phyloP scores from a whole-genome alignment of 805 yeast species.

The Lachancea quebecensis region DNA sequence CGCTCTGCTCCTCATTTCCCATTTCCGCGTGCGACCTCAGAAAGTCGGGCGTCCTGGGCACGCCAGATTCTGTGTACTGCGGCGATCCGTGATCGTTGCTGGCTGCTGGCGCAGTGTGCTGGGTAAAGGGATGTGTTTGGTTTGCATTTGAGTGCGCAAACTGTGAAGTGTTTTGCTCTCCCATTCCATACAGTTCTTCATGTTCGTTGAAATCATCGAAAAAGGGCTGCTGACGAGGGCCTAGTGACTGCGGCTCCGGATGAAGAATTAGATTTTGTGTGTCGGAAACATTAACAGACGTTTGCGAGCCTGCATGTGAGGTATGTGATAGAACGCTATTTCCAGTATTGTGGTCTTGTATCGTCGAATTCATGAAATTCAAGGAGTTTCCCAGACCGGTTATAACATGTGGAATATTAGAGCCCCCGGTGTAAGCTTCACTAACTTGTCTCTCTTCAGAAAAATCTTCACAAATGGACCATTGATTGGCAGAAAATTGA shows the following conservation, averaged over 20 bases:
- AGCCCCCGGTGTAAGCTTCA: conserved; percentile 56
- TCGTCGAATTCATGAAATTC: conserved; percentile 47
- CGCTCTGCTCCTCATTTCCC: conserved; percentile 7
- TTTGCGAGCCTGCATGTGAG: not conserved
- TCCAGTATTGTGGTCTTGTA: conserved; percentile 39
- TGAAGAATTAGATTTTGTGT: conserved; percentile 5
- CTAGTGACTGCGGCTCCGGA: conserved; percentile 8
- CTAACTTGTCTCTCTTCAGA: conserved; percentile 79
- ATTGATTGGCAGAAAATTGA: conserved; percentile 49
- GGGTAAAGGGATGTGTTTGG: conserved; percentile 3
- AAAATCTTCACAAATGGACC: conserved; percentile 81
- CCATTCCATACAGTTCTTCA: conserved; percentile 6
- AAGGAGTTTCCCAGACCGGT: conserved; percentile 50
- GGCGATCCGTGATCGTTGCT: conserved; percentile 7
- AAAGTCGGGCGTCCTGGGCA: conserved; percentile 23
- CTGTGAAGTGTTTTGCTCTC: conserved; percentile 4
- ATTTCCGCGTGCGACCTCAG: conserved; percentile 16
- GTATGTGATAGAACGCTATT: conserved; percentile 19
- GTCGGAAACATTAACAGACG: conserved; percentile 2
- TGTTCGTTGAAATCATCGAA: conserved; percentile 7
- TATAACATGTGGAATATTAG: conserved; percentile 60
- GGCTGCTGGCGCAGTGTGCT: not conserved
- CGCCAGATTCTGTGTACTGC: conserved; percentile 6
- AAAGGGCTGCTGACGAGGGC: conserved; percentile 4
- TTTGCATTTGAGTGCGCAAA: conserved; percentile 2